These are phyloP conservation scores for Rosa multiflora DNA, from an alignment of 306 rosid genomes.

Conservation along the genomic window DNA sequence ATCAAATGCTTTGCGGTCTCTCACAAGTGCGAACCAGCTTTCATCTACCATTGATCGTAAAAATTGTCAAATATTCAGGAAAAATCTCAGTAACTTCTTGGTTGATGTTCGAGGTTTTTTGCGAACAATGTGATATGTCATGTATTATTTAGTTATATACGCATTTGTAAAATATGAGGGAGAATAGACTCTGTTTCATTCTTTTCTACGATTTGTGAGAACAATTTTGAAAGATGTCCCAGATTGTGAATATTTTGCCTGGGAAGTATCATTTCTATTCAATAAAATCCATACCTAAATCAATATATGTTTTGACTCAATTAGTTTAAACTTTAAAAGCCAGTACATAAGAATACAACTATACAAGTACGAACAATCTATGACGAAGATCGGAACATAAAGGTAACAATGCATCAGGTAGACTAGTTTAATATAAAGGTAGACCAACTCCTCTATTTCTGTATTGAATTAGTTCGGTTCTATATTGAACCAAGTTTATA, in stretches of 20 bases:
- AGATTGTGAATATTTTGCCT: conserved; percentile 21
- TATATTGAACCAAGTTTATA: no score
- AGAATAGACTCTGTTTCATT: background rate
- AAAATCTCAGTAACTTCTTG: conserved; percentile 71
- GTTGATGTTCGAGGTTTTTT: conserved; percentile 85
- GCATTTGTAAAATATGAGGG: conserved; percentile 13
- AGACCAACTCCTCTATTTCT: no score
- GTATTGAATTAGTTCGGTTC: no score
- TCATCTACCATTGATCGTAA: conserved; percentile 75
- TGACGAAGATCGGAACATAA: no score
- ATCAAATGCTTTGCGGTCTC: conserved; percentile 67
- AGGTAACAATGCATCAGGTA: no score
- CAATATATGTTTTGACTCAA: no score
- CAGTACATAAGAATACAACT: no score
- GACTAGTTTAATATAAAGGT: no score
- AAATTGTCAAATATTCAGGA: conserved; percentile 82
- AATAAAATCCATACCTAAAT: no score
- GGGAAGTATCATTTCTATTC: background rate
- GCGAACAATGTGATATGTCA: conserved; percentile 57
- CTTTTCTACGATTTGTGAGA: conserved; percentile 7
- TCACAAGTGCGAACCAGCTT: conserved; percentile 81
- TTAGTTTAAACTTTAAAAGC: no score
- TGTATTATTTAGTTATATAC: background rate
- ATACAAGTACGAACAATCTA: no score
- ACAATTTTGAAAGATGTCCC: background rate